Base-by-base conservation (phyloP, 2,329 filamentous ascomycete genomes). In the Colletotrichum acutatum region DNA sequence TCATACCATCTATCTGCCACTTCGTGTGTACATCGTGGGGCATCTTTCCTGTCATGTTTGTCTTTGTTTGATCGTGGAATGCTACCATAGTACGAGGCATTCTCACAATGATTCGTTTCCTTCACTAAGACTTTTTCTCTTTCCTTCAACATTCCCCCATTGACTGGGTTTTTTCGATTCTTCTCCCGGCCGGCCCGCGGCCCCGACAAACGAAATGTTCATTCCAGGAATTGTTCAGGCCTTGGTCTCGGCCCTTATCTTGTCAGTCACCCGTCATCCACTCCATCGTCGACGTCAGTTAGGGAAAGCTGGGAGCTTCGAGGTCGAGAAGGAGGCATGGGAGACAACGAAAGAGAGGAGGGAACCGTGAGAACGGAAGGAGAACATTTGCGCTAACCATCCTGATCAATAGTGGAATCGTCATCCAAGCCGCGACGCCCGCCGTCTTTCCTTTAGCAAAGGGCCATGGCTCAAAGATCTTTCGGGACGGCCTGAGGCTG, bases 401-500 rank as follows among this genome's bases (percentile, higher is more conserved):
- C n/a, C 22, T 63, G 77, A 37, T 46, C 24, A 34, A 61, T 65
- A 86, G 88, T 82, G 89, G 88, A 75, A 84, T 88, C 74, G 83
- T 90, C 68, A 83, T 89, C 76, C 87, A 87, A 78, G 86, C 87
- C 66, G 86, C 88, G 34, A 83, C 85, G 62, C 83, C 83, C 57
- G 83, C 85, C 63, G 80, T 86, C 75, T 81, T 87, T 79, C 82
- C 87, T 76, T 81, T 84, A 74, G 75, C 82, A 75, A 86, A 82
- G 78, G 84, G 85, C 76, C 83, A 88, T 83, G 83, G 85, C 78
- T 84, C 83, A 72, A 80, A 85, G 53, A 80, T 89, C 72, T 84
- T 88, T 78, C 85, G 86, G 80, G 87, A 90, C 82, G 87, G 88
- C 83, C 85, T 86, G 88, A 90, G 89, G 89, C 89, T 91, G 88